Conservation (phyloP, 2,329 filamentous ascomycete genomes). For the Pseudogymnoascus sp. region DNA sequence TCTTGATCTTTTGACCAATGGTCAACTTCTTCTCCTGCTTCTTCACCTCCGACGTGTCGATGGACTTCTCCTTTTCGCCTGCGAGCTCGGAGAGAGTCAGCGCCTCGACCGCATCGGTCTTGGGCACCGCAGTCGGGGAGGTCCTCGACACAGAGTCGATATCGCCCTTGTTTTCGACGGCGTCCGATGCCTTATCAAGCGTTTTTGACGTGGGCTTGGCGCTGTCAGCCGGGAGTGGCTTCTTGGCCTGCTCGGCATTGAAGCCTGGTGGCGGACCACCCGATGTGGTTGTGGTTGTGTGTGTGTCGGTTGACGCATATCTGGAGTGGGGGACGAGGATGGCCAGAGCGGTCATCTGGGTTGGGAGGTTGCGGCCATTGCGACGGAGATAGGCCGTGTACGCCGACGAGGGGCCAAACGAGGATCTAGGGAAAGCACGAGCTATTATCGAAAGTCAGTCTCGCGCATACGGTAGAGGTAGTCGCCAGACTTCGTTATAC, state of each 20-base stretch:
- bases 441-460: constrained; percentile 15
- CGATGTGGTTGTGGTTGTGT: constrained; percentile 31
- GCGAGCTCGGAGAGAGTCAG: constrained; percentile 49
- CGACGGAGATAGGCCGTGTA: constrained; percentile 26
- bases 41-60: constrained; percentile 53
- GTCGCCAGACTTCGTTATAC: constrained; percentile 13
- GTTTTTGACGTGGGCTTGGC: constrained; percentile 24
- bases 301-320: constrained; percentile 50
- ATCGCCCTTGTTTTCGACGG: constrained; percentile 19
- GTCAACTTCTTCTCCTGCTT: constrained; percentile 82
- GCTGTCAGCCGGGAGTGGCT: constrained; percentile 41
- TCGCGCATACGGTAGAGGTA: background rate
- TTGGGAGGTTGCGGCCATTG: constrained; percentile 25
- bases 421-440: constrained; percentile 23
- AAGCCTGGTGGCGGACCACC: constrained; percentile 61
- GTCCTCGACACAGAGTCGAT: constrained; percentile 20
- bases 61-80: constrained; percentile 51
- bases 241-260: constrained; percentile 60
- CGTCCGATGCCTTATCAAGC: constrained; percentile 19
- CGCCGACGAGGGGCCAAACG: constrained; percentile 22
- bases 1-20: constrained; percentile 85
- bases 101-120: constrained; percentile 25
- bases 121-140: constrained; percentile 23
- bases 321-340: constrained; percentile 46
- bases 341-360: constrained; percentile 39